These are phyloP conservation scores for Peronosclerospora sorghi DNA, from an alignment of 352 stramenopile species.

Conservation along the genomic window DNA sequence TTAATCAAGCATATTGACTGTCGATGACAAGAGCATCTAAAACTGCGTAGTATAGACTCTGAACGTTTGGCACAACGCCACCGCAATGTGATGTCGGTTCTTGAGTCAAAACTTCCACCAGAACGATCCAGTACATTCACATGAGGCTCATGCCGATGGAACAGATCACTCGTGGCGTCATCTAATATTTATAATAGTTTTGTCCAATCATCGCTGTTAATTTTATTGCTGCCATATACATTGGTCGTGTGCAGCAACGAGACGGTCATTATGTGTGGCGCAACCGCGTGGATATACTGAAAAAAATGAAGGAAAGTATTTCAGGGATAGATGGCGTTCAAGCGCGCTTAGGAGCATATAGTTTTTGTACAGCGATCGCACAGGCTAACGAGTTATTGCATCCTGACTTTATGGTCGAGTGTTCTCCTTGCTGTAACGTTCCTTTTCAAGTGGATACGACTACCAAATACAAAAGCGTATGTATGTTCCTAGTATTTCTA, in stretches of 20 bases:
- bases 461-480: conserved; percentile 16
- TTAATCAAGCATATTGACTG: conserved; percentile 91
- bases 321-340: conserved; percentile 30
- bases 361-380: conserved; percentile 25
- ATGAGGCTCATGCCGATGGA: conserved; percentile 69
- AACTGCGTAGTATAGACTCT: conserved; percentile 88
- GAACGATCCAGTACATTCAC: conserved; percentile 72
- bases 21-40: conserved; percentile 89
- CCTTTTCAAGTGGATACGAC: conserved; percentile 17
- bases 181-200: conserved; percentile 7
- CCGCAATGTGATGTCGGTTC: conserved; percentile 88
- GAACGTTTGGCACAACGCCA: conserved; percentile 92
- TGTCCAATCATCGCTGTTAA: conserved; percentile 5
- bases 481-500: too few species aligned
- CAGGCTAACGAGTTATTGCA: conserved; percentile 26
- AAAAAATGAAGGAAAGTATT: conserved; percentile 14
- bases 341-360: conserved; percentile 27
- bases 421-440: not conserved
- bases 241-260: conserved; percentile 35
- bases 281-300: too few species aligned
- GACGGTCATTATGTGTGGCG: too few species aligned
- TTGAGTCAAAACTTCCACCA: conserved; percentile 90
- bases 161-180: conserved; percentile 24
- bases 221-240: conserved; percentile 23
- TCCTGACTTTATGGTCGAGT: conserved; percentile 19